Conservation (phyloP, 441 rosid genomes). For the Syzygium malaccense region DNA sequence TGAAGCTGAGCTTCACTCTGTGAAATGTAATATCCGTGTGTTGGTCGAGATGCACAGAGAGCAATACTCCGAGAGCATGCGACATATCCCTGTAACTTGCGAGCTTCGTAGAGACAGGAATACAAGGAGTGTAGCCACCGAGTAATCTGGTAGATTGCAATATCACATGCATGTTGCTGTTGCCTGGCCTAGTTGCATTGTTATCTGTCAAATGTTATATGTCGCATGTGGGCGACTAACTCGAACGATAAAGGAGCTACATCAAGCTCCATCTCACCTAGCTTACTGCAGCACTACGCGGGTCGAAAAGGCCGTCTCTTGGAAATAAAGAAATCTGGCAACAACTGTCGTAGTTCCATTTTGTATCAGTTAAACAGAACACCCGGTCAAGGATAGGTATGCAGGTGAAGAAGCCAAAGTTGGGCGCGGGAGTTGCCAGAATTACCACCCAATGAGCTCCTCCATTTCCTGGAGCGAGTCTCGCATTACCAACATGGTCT, state of each 20-base stretch:
- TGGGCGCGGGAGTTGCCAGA: not conserved
- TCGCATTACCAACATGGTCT: not conserved
- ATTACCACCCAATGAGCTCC: not conserved
- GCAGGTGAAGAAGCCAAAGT: not conserved
- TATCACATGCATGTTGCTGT: not conserved
- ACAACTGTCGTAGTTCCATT: not conserved
- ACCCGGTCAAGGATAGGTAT: not conserved
- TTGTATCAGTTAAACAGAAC: not conserved
- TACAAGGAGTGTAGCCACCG: not conserved
- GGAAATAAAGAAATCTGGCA: not conserved
- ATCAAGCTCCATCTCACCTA: not conserved
- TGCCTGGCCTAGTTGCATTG: not conserved
- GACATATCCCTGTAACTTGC: not conserved
- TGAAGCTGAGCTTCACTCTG: not conserved
- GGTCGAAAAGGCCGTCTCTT: not conserved
- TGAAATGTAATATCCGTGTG: not conserved
- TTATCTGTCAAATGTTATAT: not conserved
- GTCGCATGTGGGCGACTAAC: not conserved
- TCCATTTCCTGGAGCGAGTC: not conserved
- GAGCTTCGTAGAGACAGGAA: not conserved
- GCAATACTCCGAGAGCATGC: not conserved
- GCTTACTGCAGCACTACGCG: not conserved
- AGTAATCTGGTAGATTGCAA: not conserved
- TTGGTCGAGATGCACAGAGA: not conserved
- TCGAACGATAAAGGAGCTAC: not conserved